Conservation (phyloP, 257 asterid species). For the Lavandula angustifolia region DNA sequence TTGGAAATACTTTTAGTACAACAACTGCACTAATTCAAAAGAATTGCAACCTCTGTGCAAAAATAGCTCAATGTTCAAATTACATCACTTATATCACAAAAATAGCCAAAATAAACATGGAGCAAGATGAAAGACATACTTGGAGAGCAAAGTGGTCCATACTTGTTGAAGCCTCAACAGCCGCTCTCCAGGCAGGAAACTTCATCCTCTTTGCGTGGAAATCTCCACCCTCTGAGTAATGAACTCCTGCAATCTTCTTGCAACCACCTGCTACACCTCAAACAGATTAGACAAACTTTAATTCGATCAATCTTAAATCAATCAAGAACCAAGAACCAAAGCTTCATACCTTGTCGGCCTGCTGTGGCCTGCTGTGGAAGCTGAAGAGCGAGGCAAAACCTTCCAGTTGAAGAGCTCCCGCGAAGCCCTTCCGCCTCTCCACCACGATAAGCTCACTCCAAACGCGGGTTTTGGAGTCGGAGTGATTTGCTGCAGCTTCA, state of each 20-base stretch:
- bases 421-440: conserved; percentile 95
- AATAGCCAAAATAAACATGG: too few species aligned
- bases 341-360: conserved; percentile 72
- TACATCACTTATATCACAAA: too few species aligned
- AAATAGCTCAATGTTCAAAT: too few species aligned
- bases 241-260: conserved; percentile 68
- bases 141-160: conserved; percentile 86
- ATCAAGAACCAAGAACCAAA: conserved; percentile 23
- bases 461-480: conserved; percentile 53
- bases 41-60: too few species aligned
- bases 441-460: conserved; percentile 80
- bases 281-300: too few species aligned
- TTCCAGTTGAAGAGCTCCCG: conserved; percentile 74
- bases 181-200: conserved; percentile 82
- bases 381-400: conserved; percentile 71
- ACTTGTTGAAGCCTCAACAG: conserved; percentile 71
- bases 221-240: conserved; percentile 79
- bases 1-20: too few species aligned
- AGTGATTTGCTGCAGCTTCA: conserved; percentile 43
- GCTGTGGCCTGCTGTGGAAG: conserved; percentile 87
- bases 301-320: not conserved
- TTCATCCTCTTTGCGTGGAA: conserved; percentile 63
- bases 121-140: conserved; percentile 39
- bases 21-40: too few species aligned
- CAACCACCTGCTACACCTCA: conserved; percentile 60